Percentiles rank a stretch among this genome's conserved stretches.
Evolutionary conservation across 208 protist species (phyloP).

Genomic region (Wallacemonas sp.): DNA sequence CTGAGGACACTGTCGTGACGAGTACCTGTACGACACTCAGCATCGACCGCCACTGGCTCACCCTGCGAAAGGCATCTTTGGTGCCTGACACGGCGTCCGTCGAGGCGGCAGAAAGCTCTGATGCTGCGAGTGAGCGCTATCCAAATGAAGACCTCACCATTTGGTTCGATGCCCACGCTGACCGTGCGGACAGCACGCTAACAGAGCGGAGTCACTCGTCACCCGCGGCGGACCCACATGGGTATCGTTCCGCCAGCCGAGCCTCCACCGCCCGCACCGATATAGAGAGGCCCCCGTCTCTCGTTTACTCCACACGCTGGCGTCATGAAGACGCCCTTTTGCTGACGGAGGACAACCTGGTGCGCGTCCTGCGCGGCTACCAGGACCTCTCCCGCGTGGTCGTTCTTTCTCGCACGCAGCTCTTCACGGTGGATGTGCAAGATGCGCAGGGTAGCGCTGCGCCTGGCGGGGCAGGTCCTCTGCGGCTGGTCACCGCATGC

Average conservation of each 20-base stretch:
- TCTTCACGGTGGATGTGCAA: background rate
- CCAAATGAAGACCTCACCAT: no score
- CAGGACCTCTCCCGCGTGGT: background rate
- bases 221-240: no score
- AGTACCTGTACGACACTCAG: background rate
- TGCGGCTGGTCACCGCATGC: constrained; percentile 13
- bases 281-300: background rate
- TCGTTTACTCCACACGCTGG: constrained; percentile 8
- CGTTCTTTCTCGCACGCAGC: background rate
- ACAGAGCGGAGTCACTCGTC: no score
- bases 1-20: background rate
- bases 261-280: no score
- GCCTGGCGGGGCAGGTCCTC: constrained; percentile 8
- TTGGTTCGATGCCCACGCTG: no score
- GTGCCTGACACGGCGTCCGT: no score
- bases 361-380: background rate
- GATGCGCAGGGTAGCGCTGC: constrained; percentile 2
- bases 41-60: constrained; percentile 12
- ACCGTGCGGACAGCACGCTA: no score
- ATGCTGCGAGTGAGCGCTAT: no score
- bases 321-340: constrained; percentile 4
- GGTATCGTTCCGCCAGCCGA: no score
- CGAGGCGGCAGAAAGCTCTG: no score
- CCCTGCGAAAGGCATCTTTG: constrained; percentile 11
- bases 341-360: constrained; percentile 9